Base-by-base conservation (phyloP, 495 filamentous ascomycete species). In the Lichenothelia convexa region DNA sequence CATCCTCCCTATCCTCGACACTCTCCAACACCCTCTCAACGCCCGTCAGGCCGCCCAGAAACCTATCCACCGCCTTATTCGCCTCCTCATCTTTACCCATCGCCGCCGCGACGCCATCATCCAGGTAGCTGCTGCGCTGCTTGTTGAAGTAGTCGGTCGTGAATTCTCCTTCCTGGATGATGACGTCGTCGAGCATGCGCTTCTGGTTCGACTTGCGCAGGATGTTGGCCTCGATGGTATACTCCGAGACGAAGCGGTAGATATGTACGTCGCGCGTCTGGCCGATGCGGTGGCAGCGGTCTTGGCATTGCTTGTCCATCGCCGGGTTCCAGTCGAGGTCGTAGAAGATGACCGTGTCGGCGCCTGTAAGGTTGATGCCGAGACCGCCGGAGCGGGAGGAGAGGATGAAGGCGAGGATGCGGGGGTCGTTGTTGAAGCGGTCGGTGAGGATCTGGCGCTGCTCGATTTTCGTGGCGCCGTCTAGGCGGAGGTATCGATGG, bases 251-350 rank as follows among this genome's bases (percentile, higher is more conserved):
- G 27, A 99, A 78, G 5, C 89, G 80, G 58, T 94, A 99, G 48
- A 99, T 94, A 49, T 95, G 87, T 26, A 99, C 91, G 50, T 99
- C 91, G 19, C 91, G 75, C 0, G 91, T 95, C 56, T 99, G 91
- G 2, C 91, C 91, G 48, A 99, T 99, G 35, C 91, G 85, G 55
- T 99, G 91, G 44, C 81, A 87, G 44, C 91, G 78, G 51, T 99
- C 91, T 58, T 95, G 91, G 52, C 91, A 99, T 55, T 99, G 91
- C 50, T 93, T 93, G 57, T 99, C 91, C 91, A 99, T 99, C 8
- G 91, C 91, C 0, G 91, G 91, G 46, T 99, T 99, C 91, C 91
- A 99, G 58, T 99, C 91, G 30, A 93, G 71, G 54, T 99, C 91
- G 58, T 99, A 99, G 60, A 99, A 99, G 49, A 99, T 95, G 49